Conservation (phyloP, 2,329 filamentous ascomycete genomes). For the Fusarium austroafricanum region DNA sequence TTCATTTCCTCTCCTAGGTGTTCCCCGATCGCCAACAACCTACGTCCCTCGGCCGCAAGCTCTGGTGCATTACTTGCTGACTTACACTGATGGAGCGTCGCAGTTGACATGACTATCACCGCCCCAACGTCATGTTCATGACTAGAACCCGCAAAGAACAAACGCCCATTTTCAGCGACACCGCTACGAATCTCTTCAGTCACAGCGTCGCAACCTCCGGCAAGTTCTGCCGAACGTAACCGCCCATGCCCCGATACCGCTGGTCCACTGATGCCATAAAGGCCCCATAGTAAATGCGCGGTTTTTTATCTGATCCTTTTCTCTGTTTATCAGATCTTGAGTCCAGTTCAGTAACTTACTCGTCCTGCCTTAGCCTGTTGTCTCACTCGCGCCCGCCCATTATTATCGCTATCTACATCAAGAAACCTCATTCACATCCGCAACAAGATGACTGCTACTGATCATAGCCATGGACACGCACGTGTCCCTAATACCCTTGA, state of each 20-base stretch:
- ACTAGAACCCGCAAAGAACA: neutral
- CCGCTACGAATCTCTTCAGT: too few species aligned
- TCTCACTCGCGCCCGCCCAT: conserved; percentile 22
- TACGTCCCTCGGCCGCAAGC: neutral
- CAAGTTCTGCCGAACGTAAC: conserved; percentile 22
- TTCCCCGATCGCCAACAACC: neutral
- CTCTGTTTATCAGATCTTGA: conserved; percentile 35
- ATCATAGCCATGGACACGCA: conserved; percentile 32
- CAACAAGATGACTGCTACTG: conserved; percentile 13
- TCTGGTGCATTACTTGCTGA: neutral
- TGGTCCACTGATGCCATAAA: conserved; percentile 11
- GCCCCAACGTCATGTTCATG: neutral
- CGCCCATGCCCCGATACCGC: conserved; percentile 33
- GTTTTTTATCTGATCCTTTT: conserved; percentile 35
- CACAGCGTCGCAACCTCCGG: too few species aligned
- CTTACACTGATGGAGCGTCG: neutral
- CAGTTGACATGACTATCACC: neutral
- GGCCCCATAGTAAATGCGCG: conserved; percentile 36
- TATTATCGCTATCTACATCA: neutral
- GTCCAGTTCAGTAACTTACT: neutral
- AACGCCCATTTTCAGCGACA: neutral
- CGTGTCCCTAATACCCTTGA: conserved; percentile 46
- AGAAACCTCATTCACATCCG: neutral
- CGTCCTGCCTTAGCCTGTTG: neutral
- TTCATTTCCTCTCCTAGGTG: neutral